Conservation (phyloP, 257 asterid species). For the Solanum dulcamara region DNA sequence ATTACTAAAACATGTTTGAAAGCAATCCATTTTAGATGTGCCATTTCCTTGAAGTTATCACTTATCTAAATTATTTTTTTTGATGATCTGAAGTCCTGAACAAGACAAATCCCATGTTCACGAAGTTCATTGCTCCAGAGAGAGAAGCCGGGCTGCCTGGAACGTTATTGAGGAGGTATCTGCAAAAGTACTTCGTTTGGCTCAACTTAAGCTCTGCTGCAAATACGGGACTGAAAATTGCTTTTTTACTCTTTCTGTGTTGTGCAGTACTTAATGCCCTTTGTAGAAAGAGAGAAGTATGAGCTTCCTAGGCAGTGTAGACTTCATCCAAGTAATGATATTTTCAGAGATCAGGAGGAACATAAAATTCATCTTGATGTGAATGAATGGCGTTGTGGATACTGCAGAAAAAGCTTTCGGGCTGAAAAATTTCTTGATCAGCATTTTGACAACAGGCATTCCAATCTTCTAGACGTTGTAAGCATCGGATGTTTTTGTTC, state of each 20-base stretch:
- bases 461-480: constrained; percentile 74
- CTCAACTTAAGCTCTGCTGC: background rate
- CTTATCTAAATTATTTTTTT: background rate
- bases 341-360: constrained; percentile 87
- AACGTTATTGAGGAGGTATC: constrained; percentile 65
- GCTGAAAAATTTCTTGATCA: constrained; percentile 81
- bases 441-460: constrained; percentile 90
- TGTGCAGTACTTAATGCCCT: constrained; percentile 76
- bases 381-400: constrained; percentile 88
- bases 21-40: background rate
- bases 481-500: background rate
- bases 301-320: constrained; percentile 56
- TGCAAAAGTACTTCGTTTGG: background rate
- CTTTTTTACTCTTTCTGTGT: background rate
- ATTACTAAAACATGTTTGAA: background rate
- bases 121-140: constrained; percentile 93
- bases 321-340: constrained; percentile 71
- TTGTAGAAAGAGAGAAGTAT: constrained; percentile 56
- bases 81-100: constrained; percentile 28
- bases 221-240: background rate
- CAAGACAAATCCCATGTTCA: constrained; percentile 27
- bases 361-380: constrained; percentile 73
- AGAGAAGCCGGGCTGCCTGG: constrained; percentile 90
- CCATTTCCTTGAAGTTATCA: background rate
- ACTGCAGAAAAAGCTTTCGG: constrained; percentile 74